Conservation (phyloP, 306 rosid genomes). For the Comarum palustre region DNA sequence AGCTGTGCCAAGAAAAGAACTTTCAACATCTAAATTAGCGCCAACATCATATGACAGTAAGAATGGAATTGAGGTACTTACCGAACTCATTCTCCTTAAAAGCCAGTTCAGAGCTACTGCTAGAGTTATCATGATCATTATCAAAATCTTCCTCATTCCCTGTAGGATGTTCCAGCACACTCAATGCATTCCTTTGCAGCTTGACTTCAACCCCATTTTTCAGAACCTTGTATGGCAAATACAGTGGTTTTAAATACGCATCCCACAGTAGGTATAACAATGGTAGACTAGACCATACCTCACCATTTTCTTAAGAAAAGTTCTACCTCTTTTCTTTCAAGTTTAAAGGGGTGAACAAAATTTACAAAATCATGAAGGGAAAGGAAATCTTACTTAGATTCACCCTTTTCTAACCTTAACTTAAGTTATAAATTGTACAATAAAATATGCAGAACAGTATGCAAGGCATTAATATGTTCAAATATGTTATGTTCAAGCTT, state of each 20-base stretch:
- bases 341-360: neutral
- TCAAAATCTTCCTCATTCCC: conserved; percentile 49
- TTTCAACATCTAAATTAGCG: neutral
- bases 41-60: neutral
- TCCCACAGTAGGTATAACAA: neutral
- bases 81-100: conserved; percentile 57
- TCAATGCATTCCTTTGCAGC: conserved; percentile 69
- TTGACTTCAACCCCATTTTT: conserved; percentile 75
- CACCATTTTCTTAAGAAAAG: neutral
- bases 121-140: conserved; percentile 48
- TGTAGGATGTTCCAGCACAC: conserved; percentile 71
- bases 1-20: conserved; percentile 36
- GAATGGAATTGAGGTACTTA: conserved; percentile 20
- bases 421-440: neutral
- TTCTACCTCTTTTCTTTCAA: neutral
- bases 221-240: conserved; percentile 42
- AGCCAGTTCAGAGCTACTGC: conserved; percentile 56
- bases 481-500: neutral
- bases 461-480: neutral
- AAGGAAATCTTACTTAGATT: neutral
- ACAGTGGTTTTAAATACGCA: neutral
- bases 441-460: neutral
- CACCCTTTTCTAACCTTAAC: neutral
- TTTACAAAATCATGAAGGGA: neutral
- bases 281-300: no score